Evolutionary conservation across 2,329 filamentous ascomycete species (phyloP).

Genomic region (Pseudogymnoascus sp.): DNA sequence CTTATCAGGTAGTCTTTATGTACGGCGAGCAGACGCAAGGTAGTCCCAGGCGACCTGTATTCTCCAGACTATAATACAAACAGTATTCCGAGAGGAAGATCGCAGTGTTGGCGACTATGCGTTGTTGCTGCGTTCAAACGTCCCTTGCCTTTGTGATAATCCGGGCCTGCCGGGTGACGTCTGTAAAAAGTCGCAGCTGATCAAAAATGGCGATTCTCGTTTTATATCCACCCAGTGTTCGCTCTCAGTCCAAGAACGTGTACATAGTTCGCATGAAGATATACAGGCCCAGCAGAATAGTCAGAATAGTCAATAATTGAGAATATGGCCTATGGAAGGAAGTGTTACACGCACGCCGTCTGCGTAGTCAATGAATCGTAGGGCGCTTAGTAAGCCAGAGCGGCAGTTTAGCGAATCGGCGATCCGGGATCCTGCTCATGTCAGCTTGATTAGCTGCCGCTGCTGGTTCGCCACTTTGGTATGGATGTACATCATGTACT

Average conservation of each 20-base stretch:
- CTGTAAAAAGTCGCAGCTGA: background rate
- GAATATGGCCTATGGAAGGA: background rate
- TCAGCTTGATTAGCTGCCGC: conserved; percentile 4
- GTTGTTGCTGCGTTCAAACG: background rate
- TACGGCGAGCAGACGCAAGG: background rate
- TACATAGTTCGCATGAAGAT: conserved; percentile 14
- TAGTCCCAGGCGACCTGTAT: background rate
- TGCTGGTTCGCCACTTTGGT: background rate
- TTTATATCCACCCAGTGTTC: background rate
- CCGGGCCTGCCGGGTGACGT: conserved; percentile 6
- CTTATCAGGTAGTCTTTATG: background rate
- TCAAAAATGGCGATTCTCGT: background rate
- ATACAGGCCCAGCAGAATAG: background rate
- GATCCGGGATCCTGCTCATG: background rate
- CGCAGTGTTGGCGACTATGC: background rate
- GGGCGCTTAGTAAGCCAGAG: background rate
- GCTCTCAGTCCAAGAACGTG: background rate
- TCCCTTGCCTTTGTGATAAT: conserved; percentile 5
- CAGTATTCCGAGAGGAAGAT: background rate
- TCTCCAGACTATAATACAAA: background rate
- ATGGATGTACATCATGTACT: background rate
- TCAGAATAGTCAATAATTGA: background rate
- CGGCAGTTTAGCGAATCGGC: background rate
- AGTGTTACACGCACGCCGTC: background rate
- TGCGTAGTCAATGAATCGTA: background rate